Evolutionary conservation across 768 basidiomycete species (phyloP).

Genomic region (Exsudoporus frostii): DNA sequence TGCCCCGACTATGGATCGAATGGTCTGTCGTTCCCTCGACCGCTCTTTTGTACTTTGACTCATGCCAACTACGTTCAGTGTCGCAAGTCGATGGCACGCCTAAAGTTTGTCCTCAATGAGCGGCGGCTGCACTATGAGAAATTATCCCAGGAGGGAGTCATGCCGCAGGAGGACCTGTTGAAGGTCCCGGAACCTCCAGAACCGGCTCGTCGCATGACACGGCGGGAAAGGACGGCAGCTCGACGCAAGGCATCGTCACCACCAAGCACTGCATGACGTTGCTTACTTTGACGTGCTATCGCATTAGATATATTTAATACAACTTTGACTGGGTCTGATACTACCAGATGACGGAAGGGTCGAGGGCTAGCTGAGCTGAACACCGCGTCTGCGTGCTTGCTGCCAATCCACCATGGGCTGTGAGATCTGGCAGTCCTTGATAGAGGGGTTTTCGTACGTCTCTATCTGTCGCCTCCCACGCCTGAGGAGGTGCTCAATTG

Average conservation of each 20-base stretch:
- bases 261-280: constrained; percentile 2
- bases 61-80: constrained; percentile 46
- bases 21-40: constrained; percentile 35
- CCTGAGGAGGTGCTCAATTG: constrained; percentile 75
- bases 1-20: constrained; percentile 36
- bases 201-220: constrained; percentile 17
- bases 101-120: constrained; percentile 90
- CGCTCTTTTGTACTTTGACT: neutral
- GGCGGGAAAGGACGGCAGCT: constrained; percentile 17
- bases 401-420: constrained; percentile 70
- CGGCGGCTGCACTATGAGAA: constrained; percentile 77
- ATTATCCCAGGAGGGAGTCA: constrained; percentile 16
- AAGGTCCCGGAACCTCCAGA: constrained; percentile 11
- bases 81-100: constrained; percentile 94
- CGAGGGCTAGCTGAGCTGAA: constrained; percentile 11
- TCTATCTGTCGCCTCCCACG: constrained; percentile 66
- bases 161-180: constrained; percentile 19
- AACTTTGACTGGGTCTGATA: neutral
- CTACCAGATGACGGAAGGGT: neutral
- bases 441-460: constrained; percentile 60
- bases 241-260: constrained; percentile 12
- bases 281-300: neutral
- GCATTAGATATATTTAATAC: constrained; percentile 12
- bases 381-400: constrained; percentile 21
- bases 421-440: constrained; percentile 75